Evolutionary conservation across 345 rosid species (phyloP).

Genomic region (Odontarrhena argentea): DNA sequence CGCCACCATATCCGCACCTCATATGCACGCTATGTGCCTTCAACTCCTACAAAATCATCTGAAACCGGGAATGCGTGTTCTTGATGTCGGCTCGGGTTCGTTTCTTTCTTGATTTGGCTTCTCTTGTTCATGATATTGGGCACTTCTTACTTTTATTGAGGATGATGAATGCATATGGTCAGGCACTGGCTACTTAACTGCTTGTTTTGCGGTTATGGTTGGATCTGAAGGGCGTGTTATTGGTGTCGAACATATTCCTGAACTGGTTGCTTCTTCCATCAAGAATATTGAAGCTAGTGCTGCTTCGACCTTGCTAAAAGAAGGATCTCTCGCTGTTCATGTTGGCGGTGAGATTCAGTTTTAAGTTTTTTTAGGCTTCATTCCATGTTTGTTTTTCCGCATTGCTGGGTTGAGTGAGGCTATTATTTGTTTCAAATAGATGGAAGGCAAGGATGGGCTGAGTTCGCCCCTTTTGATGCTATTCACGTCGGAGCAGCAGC

Average conservation of each 20-base stretch:
- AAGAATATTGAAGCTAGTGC: conserved; percentile 70
- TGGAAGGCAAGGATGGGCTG: conserved; percentile 96
- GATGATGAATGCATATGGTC: not conserved
- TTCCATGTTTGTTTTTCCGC: not conserved
- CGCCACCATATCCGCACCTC: conserved; percentile 97
- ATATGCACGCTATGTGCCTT: conserved; percentile 98
- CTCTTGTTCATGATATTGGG: not conserved
- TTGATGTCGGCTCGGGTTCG: conserved; percentile 97
- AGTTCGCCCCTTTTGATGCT: conserved; percentile 89
- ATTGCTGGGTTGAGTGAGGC: not conserved
- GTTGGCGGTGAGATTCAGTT: conserved; percentile 63
- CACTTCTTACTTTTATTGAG: not conserved
- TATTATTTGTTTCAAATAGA: conserved; percentile 46
- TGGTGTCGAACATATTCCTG: conserved; percentile 93
- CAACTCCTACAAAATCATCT: conserved; percentile 72
- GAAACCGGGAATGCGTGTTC: conserved; percentile 90
- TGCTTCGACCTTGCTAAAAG: conserved; percentile 67
- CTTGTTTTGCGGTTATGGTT: conserved; percentile 94
- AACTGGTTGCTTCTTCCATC: conserved; percentile 65
- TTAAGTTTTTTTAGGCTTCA: not conserved
- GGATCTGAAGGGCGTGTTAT: conserved; percentile 80
- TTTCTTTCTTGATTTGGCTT: not conserved
- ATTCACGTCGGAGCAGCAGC: conserved; percentile 99
- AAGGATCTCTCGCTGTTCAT: conserved; percentile 75
- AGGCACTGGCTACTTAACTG: conserved; percentile 67